Conservation (phyloP, 1,284 basidiomycete genomes). For the Irpex lacteus region DNA sequence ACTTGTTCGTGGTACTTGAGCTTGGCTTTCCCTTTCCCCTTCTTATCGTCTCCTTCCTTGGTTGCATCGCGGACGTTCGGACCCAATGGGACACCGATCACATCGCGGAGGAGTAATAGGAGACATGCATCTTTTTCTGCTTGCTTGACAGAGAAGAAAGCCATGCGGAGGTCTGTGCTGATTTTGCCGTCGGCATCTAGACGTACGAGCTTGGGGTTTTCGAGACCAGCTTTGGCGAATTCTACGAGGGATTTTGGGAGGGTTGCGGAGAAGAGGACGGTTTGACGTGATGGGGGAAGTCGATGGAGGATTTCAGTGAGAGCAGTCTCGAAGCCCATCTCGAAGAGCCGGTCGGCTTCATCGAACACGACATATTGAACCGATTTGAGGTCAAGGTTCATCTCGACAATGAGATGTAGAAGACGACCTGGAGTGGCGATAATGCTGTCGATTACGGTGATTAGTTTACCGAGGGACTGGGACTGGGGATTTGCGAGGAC, state of each 20-base stretch:
- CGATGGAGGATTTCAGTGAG: conserved; percentile 90
- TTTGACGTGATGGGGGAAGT: conserved; percentile 85
- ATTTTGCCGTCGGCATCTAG: conserved; percentile 97
- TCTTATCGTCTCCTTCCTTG: conserved; percentile 32
- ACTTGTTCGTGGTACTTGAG: conserved; percentile 40
- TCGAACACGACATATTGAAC: conserved; percentile 95
- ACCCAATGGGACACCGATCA: conserved; percentile 78
- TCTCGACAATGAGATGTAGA: conserved; percentile 94
- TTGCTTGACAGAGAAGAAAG: conserved; percentile 92
- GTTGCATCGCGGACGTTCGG: conserved; percentile 23
- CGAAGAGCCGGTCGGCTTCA: conserved; percentile 97
- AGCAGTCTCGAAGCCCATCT: conserved; percentile 95
- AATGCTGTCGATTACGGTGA: conserved; percentile 50
- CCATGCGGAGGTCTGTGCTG: conserved; percentile 89
- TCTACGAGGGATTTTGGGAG: conserved; percentile 95
- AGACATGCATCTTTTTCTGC: conserved; percentile 95
- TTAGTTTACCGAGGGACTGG: background rate
- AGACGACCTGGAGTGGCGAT: conserved; percentile 98
- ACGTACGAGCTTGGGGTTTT: conserved; percentile 92
- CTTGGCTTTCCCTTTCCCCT: conserved; percentile 52
- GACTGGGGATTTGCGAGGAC: background rate
- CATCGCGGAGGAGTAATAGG: conserved; percentile 80
- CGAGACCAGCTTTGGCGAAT: conserved; percentile 95
- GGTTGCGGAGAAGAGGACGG: conserved; percentile 94
- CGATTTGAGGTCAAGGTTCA: conserved; percentile 90